Evolutionary conservation across 2,329 filamentous ascomycete species (phyloP), one percentile per base, ranked within the genome.

Genomic region (Monilinia laxa): DNA sequence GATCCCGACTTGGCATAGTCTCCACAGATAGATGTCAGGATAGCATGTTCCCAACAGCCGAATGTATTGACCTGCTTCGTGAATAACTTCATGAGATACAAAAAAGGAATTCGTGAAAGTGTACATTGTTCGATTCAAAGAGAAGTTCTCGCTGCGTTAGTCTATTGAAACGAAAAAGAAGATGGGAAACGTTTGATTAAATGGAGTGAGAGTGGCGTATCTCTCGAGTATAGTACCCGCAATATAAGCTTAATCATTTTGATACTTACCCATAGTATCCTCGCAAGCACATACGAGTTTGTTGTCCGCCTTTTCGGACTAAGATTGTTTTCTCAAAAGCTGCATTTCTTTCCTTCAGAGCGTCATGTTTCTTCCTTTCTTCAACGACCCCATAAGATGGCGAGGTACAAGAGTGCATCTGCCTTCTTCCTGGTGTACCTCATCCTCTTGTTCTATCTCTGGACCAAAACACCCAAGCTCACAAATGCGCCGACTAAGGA

Each of bases 1-100:
- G 58, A 51, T 62, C 31, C n/a, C 20, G 58, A 51, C 45, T 62
- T 38, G 58, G 58, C 58, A 62, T 25, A 62, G 58, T 60, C 45
- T 38, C 45, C 28, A 62, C 45, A 38, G 14, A 52, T 25, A 51
- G 42, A 60, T 49, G 23, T 12, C 2, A 20, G 20, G 31, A 60
- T 20, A 23, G 42, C 20, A 60, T 25, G n/a, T 25, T 62, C 14
- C 28, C 4, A 16, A 25, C 31, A 4, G n/a, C 58, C 2, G 31
- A 35, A 40, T 14, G 25, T 47, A 47, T 20, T 38, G 28, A 20
- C 35, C 3, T 51, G n/a, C 20, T 51, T 60, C 20, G 7, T 51
- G 20, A 2, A 35, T 28, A 11, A 35, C 2, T 38, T 38, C 23
- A 51, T 7, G 45, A 60, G 28, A 31, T 12, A 11, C 38, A n/a